A percentile compares a stretch with the other conserved stretches of the same genome.
These are phyloP conservation scores for Thelonectria rubi DNA, from an alignment of 2,329 filamentous ascomycete genomes.

Conservation along the genomic window DNA sequence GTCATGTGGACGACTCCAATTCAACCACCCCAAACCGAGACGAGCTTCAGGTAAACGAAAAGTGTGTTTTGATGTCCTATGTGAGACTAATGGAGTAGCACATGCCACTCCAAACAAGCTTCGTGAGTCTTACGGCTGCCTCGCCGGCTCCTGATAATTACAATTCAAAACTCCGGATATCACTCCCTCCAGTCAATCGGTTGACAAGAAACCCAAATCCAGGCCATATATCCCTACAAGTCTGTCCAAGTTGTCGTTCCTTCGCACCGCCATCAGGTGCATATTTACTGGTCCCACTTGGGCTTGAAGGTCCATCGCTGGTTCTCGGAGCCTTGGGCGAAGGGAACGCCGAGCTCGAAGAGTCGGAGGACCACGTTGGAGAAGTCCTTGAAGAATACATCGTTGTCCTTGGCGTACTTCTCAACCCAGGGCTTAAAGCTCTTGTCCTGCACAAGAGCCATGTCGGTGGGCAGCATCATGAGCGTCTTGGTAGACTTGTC, in stretches of 20 bases:
- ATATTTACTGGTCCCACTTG: slow-evolving; percentile 47
- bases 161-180: slow-evolving; percentile 44
- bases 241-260: background rate
- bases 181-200: slow-evolving; percentile 34
- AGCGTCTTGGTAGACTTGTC: slow-evolving; percentile 86
- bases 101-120: slow-evolving; percentile 5
- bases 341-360: slow-evolving; percentile 94
- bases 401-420: slow-evolving; percentile 90
- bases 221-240: slow-evolving; percentile 30
- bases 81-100: background rate
- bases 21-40: background rate
- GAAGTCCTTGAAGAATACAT: slow-evolving; percentile 94
- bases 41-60: background rate
- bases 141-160: slow-evolving; percentile 31
- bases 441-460: slow-evolving; percentile 89
- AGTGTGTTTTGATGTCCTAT: background rate
- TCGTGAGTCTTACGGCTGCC: slow-evolving; percentile 22
- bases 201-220: slow-evolving; percentile 32
- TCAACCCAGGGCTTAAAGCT: slow-evolving; percentile 81
- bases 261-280: background rate
- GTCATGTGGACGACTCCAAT: background rate
- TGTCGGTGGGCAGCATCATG: slow-evolving; percentile 98
- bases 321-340: slow-evolving; percentile 69
- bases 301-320: slow-evolving; percentile 72
- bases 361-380: slow-evolving; percentile 79